Evolutionary conservation across 345 rosid species (phyloP), one percentile per base, ranked within the genome.

Genomic region (Adansonia digitata): DNA sequence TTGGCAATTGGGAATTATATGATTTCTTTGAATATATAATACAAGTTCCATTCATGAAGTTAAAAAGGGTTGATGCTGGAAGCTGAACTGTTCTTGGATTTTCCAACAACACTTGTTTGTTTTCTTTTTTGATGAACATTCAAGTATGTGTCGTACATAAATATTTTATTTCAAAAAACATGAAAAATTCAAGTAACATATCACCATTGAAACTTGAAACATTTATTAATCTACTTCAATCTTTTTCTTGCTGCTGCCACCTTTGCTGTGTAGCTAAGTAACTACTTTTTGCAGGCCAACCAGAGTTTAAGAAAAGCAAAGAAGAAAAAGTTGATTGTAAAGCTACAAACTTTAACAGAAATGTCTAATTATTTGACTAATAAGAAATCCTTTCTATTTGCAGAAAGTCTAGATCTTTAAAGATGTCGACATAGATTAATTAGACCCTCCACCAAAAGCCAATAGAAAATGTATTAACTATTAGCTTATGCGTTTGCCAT

Each of bases 251-350:
- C 29, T 31, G 37, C 39, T 18, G 18, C 57, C 10, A 31, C 74
- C 73, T 67, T 80, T 75, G 11, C 77, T 48, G 57, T 6, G 64
- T 24, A 35, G 83, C 67, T 62, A 82, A 79, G 83, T 35, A 74
- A 77, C 71, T 15, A 42, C n/a, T n/a, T 27, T 29, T 61, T 56
- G 43, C 48, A 46, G 4, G 40, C 61, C 27, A 46, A 42, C 24
- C 24, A 14, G 34, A 79, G 40, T n/a, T 12, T 7, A 29, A 63
- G 67, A 26, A 52, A 15, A 69, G 65, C 18, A 13, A 39, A 27
- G 63, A 31, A 40, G 37, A 24, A 43, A 24, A 20, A 1, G n/a
- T n/a, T n/a, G n/a, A 5, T 17, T 26, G 26, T 10, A 64, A 77
- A 35, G 65, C 4, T 63, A 27, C 8, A n/a, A 65, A 48, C 85